Base-by-base conservation (phyloP, 106 monocot species). In the Chionographis japonica region DNA sequence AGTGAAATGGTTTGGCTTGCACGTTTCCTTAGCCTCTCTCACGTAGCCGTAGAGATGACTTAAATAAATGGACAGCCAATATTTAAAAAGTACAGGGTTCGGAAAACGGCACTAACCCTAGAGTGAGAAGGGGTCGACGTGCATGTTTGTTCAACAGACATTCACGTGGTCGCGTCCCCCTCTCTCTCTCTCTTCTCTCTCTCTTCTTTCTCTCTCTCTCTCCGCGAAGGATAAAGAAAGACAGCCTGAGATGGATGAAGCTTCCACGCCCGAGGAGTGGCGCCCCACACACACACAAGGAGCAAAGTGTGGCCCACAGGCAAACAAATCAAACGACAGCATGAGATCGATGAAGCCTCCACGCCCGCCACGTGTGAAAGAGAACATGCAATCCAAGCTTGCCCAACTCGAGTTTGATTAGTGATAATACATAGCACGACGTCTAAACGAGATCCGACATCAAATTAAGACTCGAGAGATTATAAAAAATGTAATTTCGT, bases 121-220 rank as follows among this genome's bases (percentile, higher is more conserved):
- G 54, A 51, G 46, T 46, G 63, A 69, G 62, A 55, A 53, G 65
- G 60, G 54, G 40, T 65, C 74, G 61, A 74, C 80, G 80, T 75
- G 80, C 75, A 80, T 80, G 80, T 80, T 71, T 71, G 75, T 71
- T 18, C 15, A 54, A 69, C 64, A 75, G 71, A 70, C 80, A 75
- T 75, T 80, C 80, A 80, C 75, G 80, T 75, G 75, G 37, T 66
- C 58, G 50, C 72, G 3, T 54, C 42, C 46, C 2, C 1, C 27
- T 27, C 27, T 27, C 27, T 27, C 27, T n/a, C n/a, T n/a, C n/a
- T n/a, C n/a, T n/a, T n/a, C n/a, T n/a, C 27, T 27, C 27, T 27
- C 27, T 1, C 1, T 27, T 27, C 27, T 27, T 1, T 27, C 27
- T 27, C 1, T 27, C 46, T 46, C 46, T 46, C 9, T 10, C 5